Evolutionary conservation across 2,329 filamentous ascomycete species (phyloP).

Genomic region (Rhinocladiella mackenziei): DNA sequence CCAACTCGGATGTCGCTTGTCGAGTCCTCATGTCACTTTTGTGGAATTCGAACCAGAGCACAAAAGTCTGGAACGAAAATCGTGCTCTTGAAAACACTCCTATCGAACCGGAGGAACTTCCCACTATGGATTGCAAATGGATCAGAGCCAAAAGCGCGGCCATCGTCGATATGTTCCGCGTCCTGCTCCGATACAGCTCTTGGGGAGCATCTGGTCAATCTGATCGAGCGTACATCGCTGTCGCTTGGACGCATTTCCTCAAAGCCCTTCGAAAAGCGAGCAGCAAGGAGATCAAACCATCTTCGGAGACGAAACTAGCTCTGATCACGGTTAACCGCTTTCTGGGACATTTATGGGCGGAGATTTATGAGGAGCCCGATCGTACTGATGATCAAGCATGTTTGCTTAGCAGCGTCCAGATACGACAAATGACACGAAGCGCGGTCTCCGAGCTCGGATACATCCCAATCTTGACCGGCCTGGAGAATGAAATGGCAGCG

Average conservation of each 20-base stretch:
- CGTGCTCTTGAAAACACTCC: conserved; percentile 60
- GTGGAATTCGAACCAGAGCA: conserved; percentile 40
- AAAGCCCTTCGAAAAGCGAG: conserved; percentile 58
- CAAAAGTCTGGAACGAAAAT: conserved; percentile 68
- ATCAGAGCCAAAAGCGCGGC: conserved; percentile 65
- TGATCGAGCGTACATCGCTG: conserved; percentile 49
- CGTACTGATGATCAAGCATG: conserved; percentile 28
- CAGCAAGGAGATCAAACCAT: conserved; percentile 86
- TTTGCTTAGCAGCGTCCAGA: conserved; percentile 49
- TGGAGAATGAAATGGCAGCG: conserved; percentile 4
- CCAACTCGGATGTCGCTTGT: conserved; percentile 58
- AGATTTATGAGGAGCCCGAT: conserved; percentile 42
- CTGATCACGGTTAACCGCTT: conserved; percentile 68
- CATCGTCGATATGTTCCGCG: conserved; percentile 61
- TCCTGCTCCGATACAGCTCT: conserved; percentile 48
- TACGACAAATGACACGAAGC: conserved; percentile 52
- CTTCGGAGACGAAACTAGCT: conserved; percentile 75
- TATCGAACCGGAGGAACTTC: conserved; percentile 69
- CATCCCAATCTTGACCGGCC: conserved; percentile 44
- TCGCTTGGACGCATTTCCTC: conserved; percentile 59
- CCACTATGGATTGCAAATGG: conserved; percentile 81
- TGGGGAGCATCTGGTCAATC: conserved; percentile 39
- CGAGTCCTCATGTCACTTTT: conserved; percentile 68
- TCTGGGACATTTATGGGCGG: conserved; percentile 65
- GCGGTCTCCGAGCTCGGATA: conserved; percentile 42